Evolutionary conservation across 2,329 filamentous ascomycete species (phyloP).

Genomic region (Penicillium sp.): DNA sequence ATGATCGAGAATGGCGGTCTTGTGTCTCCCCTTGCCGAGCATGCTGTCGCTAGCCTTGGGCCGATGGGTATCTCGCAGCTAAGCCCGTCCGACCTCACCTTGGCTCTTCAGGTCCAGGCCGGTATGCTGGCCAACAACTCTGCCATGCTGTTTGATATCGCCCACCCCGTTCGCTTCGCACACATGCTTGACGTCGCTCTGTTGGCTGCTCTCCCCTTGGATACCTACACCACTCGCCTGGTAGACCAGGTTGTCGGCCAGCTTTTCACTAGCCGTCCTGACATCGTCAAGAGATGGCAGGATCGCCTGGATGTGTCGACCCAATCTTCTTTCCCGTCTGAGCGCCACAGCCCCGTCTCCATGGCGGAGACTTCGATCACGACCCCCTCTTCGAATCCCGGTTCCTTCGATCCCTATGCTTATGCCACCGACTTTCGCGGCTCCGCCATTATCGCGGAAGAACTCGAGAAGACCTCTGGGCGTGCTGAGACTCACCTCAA

Average conservation of each 20-base stretch:
- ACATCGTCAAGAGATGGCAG: constrained; percentile 56
- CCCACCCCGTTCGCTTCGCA: constrained; percentile 58
- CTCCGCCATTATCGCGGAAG: constrained; percentile 83
- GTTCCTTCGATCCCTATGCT: constrained; percentile 86
- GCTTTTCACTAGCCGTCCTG: constrained; percentile 48
- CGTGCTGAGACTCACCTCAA: constrained; percentile 70
- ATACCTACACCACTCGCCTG: constrained; percentile 54
- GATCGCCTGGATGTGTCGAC: constrained; percentile 49
- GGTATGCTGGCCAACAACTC: constrained; percentile 43
- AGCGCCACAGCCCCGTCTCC: constrained; percentile 41
- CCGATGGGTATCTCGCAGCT: constrained; percentile 59
- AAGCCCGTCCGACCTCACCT: constrained; percentile 50
- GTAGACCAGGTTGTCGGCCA: constrained; percentile 59
- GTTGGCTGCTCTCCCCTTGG: constrained; percentile 52
- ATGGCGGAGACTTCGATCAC: constrained; percentile 48
- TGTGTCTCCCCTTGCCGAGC: constrained; percentile 58
- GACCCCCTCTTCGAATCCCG: constrained; percentile 65
- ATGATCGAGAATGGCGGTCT: constrained; percentile 66
- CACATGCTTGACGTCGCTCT: constrained; percentile 60
- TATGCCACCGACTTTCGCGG: constrained; percentile 90
- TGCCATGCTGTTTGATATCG: constrained; percentile 51
- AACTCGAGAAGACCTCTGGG: constrained; percentile 76
- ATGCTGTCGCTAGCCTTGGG: constrained; percentile 59
- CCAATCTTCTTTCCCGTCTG: constrained; percentile 45
- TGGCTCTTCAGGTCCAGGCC: constrained; percentile 61